Base-by-base conservation (phyloP, 306 rosid genomes). In the Oxytropis ochrocephala region DNA sequence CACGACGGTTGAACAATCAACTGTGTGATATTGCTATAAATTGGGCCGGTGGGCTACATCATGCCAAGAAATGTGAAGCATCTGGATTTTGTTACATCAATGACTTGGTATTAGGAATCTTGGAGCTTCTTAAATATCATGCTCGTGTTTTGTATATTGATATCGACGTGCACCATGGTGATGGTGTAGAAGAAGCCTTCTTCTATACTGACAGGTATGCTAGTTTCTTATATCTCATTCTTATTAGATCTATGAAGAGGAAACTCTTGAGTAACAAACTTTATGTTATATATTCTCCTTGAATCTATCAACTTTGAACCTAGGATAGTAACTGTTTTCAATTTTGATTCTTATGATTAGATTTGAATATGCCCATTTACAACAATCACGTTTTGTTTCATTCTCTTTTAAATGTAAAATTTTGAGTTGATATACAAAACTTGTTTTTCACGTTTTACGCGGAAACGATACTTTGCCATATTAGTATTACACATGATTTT, bases 151-250 rank as follows among this genome's bases (percentile, higher is more conserved):
- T 94, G 56, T 94, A 94, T 69, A 87, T 94, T 72, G 99, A 94
- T 79, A 94, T 94, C 76, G 99, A 94, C 46, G 99, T 94, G 76
- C 99, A 94, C 84, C 99, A 94, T 53, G 99, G 99, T 57, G 99
- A 94, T 84, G 99, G 99, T 12, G 99, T 94, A 5, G 99, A 94
- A 82, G 99, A 94, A 88, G 97, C 99, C 39, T 94, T 94, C 83
- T 94, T 88, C 72, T 91, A 88, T 80, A 94, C 99, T 70, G 97
- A 94, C 81, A 90, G 99, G 99, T 94, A 64, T 30, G 35, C 51
- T 46, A 51, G n/a, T 70, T 76, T 69, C 42, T 61, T 35, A 36
- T 61, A 51, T 70, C 5, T 33, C 65, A 19, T 44, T 70, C 5
- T 33, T 69, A 27, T 44, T 47, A 69, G 50, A 63, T 63, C 64